Base-by-base conservation (phyloP, 2,329 filamentous ascomycete species). In the Diaporthe longicolla region DNA sequence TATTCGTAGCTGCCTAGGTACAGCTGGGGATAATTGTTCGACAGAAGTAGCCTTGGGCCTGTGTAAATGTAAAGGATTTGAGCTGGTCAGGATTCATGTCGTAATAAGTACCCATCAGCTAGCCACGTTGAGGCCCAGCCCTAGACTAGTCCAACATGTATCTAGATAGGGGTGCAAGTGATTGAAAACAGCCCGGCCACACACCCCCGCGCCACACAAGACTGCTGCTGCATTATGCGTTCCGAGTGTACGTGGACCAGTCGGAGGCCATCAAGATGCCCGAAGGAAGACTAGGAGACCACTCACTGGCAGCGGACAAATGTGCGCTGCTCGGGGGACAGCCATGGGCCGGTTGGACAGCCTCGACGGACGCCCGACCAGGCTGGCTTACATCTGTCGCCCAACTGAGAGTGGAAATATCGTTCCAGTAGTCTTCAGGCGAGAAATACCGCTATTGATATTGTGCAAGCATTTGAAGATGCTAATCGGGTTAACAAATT, bases 231-330 rank as follows among this genome's bases (percentile, higher is more conserved):
- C 37, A 26, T 15, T 24, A n/a, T 29, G 19, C 3, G 4, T 29
- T 10, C 15, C 58, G 8, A 19, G 15, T 61, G 1, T 26, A 61
- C 58, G 58, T 61, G 58, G 58, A 61, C 58, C n/a, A 61, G 58
- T 43, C 57, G 57, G 35, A 40, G 13, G 19, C 7, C 37, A 61
- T 21, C n/a, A 37, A 61, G n/a, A 17, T n/a, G 58, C 58, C 5
- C 37, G 37, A 13, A 61, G n/a, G 32, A 43, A 17, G 32, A 15
- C 35, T 26, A 8, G 6, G 26, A 26, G 11, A 26, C 21, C 54
- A 17, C 9, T 5, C 54, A 24, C 9, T 5, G 21, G 32, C n/a
- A 26, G 35, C 57, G 15, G 32, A 17, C n/a, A 24, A 24, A 15
- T n/a, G 13, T 40, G 57, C 32, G 15, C 35, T 13, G 21, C n/a